Conservation (phyloP, 1,284 basidiomycete genomes). For the Trichosporon asahii region DNA sequence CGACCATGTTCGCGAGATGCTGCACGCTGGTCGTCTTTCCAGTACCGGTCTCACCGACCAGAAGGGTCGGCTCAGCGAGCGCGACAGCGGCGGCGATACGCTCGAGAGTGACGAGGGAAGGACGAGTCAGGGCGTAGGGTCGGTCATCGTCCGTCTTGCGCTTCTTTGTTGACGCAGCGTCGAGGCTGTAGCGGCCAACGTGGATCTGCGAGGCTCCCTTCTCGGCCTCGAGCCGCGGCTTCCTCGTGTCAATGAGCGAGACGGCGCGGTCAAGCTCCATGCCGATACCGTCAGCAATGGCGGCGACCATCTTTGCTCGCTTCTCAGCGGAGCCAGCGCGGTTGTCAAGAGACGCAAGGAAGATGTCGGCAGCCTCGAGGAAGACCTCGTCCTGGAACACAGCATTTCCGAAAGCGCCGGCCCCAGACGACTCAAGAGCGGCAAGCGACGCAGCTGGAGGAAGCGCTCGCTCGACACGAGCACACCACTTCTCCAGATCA, state of each 20-base stretch:
- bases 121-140: constrained; percentile 87
- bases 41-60: constrained; percentile 97
- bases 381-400: constrained; percentile 83
- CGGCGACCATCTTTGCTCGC: constrained; percentile 37
- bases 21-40: constrained; percentile 95
- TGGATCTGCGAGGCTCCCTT: constrained; percentile 54
- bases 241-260: constrained; percentile 61
- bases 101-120: constrained; percentile 75
- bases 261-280: constrained; percentile 62
- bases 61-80: constrained; percentile 76
- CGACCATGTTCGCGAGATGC: constrained; percentile 76
- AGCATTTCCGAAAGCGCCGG: constrained; percentile 66
- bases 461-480: constrained; percentile 64
- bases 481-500: constrained; percentile 85
- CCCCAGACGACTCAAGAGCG: constrained; percentile 42
- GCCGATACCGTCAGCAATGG: constrained; percentile 64
- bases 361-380: constrained; percentile 85
- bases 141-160: constrained; percentile 30
- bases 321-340: constrained; percentile 52
- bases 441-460: constrained; percentile 48
- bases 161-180: constrained; percentile 18
- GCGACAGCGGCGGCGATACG: constrained; percentile 73
- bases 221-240: constrained; percentile 66
- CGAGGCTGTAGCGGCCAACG: constrained; percentile 39
- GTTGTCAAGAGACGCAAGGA: constrained; percentile 68